Percentiles rank a stretch among this genome's conserved stretches.
Evolutionary conservation across 2,329 filamentous ascomycete species (phyloP).

Genomic region (Periconia digitata): DNA sequence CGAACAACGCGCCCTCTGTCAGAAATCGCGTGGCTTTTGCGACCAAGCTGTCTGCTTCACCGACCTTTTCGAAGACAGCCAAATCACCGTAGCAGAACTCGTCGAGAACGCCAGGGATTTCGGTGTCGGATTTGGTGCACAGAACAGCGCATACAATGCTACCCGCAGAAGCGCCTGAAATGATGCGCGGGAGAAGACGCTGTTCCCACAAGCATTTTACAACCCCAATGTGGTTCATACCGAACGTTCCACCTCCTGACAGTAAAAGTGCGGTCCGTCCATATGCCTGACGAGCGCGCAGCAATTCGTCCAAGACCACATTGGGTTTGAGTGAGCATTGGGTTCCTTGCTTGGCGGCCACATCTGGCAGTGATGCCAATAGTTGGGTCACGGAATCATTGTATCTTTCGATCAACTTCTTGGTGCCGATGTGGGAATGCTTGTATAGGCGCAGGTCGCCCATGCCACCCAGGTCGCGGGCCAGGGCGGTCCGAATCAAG

Average conservation of each 20-base stretch:
- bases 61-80: constrained; percentile 72
- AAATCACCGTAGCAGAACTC: constrained; percentile 79
- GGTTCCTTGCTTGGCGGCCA: constrained; percentile 53
- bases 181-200: constrained; percentile 77
- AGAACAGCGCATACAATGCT: constrained; percentile 83
- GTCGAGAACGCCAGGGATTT: constrained; percentile 69
- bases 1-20: constrained; percentile 81
- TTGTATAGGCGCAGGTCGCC: constrained; percentile 79
- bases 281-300: constrained; percentile 75
- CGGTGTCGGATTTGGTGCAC: constrained; percentile 75
- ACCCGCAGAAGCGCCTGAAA: constrained; percentile 84
- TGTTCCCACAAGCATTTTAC: constrained; percentile 77
- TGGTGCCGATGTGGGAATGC: constrained; percentile 83
- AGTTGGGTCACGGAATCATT: constrained; percentile 77
- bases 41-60: constrained; percentile 62
- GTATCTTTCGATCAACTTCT: constrained; percentile 82
- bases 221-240: constrained; percentile 90
- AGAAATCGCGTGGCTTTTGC: constrained; percentile 72
- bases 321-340: constrained; percentile 60
- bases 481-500: constrained; percentile 76
- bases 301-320: constrained; percentile 66
- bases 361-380: constrained; percentile 69
- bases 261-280: constrained; percentile 81
- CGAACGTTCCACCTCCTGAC: constrained; percentile 85
- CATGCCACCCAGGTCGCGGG: constrained; percentile 82